Evolutionary conservation across 495 filamentous ascomycete species (phyloP), one percentile per base, ranked within the genome.

Genomic region (Glonium stellatum): DNA sequence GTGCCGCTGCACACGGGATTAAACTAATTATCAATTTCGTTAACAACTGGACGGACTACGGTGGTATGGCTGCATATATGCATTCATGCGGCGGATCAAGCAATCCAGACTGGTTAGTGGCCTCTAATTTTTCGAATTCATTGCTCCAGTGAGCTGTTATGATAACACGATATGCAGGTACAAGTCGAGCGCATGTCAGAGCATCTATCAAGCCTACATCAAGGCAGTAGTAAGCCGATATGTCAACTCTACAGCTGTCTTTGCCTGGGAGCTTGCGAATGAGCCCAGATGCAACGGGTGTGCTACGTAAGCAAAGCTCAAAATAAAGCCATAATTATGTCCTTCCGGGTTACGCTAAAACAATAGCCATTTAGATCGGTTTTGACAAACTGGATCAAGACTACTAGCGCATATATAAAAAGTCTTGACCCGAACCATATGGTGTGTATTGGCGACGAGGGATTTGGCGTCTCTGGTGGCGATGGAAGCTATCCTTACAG

Each of bases 211-310:
- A 31, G 75, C 69, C 10, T 89, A 88, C 73, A 78, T 89, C 70
- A 70, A 79, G 41, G 75, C 83, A 11, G 78, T 89, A 11, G 76
- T 90, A 0, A 71, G 70, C 35, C 80, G 85, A 10, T 88, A 88
- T 70, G 72, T 66, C 21, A 72, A 67, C 39, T 82, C 78, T 2
- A 55, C 76, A 0, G 82, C 86, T 1, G 77, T 89, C 58, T 84
- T 89, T 66, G 80, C 83, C 0, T 90, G 87, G 87, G 85, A 89
- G 65, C 73, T 89, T 6, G 80, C 76, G 19, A 90, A 90, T 68
- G 87, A 89, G 74, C 82, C 84, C 10, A 78, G 84, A 57, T 88
- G 86, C 76, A 78, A 78, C 18, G 82, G 77, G 19, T 88, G 86
- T 66, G 71, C 66, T 23, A 75, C 82, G 4, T 50, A 23, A 18